Evolutionary conservation across 2,329 filamentous ascomycete species (phyloP).

Genomic region (Penicillium sp.): DNA sequence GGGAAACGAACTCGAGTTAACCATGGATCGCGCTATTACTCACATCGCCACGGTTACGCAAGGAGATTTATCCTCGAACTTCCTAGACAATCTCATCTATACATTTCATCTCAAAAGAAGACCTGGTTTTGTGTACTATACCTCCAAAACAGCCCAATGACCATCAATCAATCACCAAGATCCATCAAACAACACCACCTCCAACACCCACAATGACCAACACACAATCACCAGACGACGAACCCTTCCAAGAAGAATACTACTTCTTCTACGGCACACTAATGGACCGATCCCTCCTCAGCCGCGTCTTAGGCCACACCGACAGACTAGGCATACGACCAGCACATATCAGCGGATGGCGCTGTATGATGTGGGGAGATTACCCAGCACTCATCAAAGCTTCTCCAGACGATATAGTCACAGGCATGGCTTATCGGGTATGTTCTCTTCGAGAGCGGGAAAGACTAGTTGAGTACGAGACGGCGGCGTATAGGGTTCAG

Average conservation of each 20-base stretch:
- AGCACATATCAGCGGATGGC: not conserved
- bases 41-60: not conserved
- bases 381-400: conserved; percentile 1
- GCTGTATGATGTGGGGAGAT: not conserved
- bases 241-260: not conserved
- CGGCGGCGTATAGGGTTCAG: not conserved
- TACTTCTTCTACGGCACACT: conserved; percentile 2
- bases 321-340: not conserved
- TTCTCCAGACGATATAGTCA: not conserved
- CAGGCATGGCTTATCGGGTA: not conserved
- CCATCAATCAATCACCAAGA: not conserved
- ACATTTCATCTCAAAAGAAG: not conserved
- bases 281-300: not conserved
- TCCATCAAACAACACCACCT: not conserved
- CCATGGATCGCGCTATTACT: not conserved
- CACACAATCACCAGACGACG: not conserved
- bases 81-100: not conserved
- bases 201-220: not conserved
- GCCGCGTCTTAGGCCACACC: not conserved
- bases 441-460: not conserved
- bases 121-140: not conserved
- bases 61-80: not conserved
- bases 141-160: not conserved
- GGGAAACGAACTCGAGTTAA: not conserved
- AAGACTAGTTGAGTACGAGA: not conserved